Conservation (phyloP, 2,329 filamentous ascomycete genomes). For the Phyllosticta citriasiana region DNA sequence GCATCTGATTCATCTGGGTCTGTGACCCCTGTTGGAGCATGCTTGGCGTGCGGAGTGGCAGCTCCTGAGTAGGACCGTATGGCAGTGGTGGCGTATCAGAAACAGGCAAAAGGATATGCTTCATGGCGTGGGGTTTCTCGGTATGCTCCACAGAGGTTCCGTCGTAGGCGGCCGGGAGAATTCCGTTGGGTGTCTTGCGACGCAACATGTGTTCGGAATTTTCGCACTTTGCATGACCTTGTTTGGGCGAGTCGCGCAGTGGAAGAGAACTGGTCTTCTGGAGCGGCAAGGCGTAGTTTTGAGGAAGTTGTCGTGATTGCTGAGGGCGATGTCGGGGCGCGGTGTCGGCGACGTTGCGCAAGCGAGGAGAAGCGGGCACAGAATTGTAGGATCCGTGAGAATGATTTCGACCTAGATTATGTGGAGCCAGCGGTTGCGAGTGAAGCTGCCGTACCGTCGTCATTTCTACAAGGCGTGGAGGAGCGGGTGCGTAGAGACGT, state of each 20-base stretch:
- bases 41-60: conserved; percentile 24
- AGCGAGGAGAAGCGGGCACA: conserved; percentile 15
- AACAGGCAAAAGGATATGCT: conserved; percentile 70
- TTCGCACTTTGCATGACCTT: conserved; percentile 19
- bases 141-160: conserved; percentile 65
- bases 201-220: conserved; percentile 65
- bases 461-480: conserved; percentile 19
- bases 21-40: conserved; percentile 5
- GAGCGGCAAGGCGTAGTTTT: conserved; percentile 31
- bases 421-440: conserved; percentile 22
- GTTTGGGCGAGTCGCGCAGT: conserved; percentile 17
- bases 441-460: conserved; percentile 29
- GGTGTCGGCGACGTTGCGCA: background rate
- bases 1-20: conserved; percentile 6
- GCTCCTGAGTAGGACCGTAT: conserved; percentile 25
- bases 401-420: conserved; percentile 17
- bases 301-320: conserved; percentile 17
- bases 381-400: conserved; percentile 18
- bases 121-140: conserved; percentile 64
- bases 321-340: conserved; percentile 11
- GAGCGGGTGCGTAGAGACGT: conserved; percentile 1
- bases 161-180: conserved; percentile 83
- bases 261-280: conserved; percentile 29
- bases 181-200: conserved; percentile 91
- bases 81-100: conserved; percentile 27